Evolutionary conservation across 768 basidiomycete genomes (phyloP).

Genomic region (Tephrocybe sp.): DNA sequence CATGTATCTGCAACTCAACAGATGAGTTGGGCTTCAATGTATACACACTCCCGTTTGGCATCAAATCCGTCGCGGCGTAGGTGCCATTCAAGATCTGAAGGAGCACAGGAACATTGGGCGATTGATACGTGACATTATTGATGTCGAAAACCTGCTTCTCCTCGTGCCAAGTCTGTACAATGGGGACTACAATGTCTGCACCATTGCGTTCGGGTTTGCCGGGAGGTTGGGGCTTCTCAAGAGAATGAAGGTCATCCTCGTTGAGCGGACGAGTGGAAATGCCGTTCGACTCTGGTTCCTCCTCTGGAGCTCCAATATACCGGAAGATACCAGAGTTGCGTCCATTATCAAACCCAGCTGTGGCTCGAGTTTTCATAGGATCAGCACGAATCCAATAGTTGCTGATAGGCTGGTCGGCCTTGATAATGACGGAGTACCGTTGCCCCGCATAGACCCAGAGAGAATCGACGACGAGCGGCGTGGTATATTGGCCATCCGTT

Average conservation of each 20-base stretch:
- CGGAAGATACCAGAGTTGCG: conserved; percentile 3
- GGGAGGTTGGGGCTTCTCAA: neutral
- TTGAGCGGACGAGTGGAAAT: conserved; percentile 3
- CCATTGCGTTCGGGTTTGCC: neutral
- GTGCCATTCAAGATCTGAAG: conserved; percentile 8
- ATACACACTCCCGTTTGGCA: too few species aligned
- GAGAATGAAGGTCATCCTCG: neutral
- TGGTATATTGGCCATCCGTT: conserved; percentile 40
- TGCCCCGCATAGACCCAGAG: conserved; percentile 17
- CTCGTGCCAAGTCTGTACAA: neutral
- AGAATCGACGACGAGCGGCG: conserved; percentile 40
- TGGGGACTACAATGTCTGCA: conserved; percentile 2
- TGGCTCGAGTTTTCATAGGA: neutral
- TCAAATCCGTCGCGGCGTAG: too few species aligned
- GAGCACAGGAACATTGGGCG: conserved; percentile 1
- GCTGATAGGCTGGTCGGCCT: conserved; percentile 40
- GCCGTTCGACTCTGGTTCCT: neutral
- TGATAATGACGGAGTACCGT: conserved; percentile 37
- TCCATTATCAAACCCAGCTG: neutral
- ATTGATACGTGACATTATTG: neutral
- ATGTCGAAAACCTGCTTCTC: neutral
- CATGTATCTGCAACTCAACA: too few species aligned
- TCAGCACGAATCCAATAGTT: conserved; percentile 51
- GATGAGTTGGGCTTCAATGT: too few species aligned
- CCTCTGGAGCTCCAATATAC: neutral